Base-by-base conservation (phyloP, 2,329 filamentous ascomycete species). In the Aspergillus felis region DNA sequence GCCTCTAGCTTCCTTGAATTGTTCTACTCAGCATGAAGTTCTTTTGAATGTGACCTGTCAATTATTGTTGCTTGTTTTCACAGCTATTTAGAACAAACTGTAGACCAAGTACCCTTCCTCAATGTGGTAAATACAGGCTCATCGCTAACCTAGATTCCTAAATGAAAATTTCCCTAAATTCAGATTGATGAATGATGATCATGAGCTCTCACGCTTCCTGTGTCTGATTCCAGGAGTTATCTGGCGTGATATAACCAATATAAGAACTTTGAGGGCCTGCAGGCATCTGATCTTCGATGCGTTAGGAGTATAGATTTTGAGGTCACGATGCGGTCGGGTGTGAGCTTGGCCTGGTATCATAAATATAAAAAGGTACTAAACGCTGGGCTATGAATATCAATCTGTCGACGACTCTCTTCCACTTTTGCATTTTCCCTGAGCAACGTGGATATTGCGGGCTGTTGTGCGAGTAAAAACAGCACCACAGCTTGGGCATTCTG, bases 381-480 rank as follows among this genome's bases (percentile, higher is more conserved):
- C 12, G 22, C 24, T 24, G 27, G 4, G 24, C 22, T 46, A 25
- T 3, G 20, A 14, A 27, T 27, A 27, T 58, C 66, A 72, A 48
- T 69, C 69, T 32, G 61, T 56, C 9, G 67, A 66, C 9, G 65
- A 61, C 42, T 74, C 70, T 38, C 68, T 60, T 14, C 64, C 56
- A 9, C 71, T 87, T 80, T 96, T 97, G 80, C 92, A 97, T 77
- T 97, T 97, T 70, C 96, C 92, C 75, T 96, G 91, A 25, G 81
- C 79, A 71, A 87, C 81, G 71, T 97, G 93, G 12, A 92, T 92
- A 70, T 97, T 97, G 60, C 92, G 84, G 48, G 93, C 93, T 24
- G 84, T 87, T 5, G 92, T 96, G 65, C 93, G 83, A 12, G 93
- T 97, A 68, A 97, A 97, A 68, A 96, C 92, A 10, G 92, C 92